phyloP scores from a whole-genome alignment of 768 basidiomycete genomes.

The Lentinula lateritia region DNA sequence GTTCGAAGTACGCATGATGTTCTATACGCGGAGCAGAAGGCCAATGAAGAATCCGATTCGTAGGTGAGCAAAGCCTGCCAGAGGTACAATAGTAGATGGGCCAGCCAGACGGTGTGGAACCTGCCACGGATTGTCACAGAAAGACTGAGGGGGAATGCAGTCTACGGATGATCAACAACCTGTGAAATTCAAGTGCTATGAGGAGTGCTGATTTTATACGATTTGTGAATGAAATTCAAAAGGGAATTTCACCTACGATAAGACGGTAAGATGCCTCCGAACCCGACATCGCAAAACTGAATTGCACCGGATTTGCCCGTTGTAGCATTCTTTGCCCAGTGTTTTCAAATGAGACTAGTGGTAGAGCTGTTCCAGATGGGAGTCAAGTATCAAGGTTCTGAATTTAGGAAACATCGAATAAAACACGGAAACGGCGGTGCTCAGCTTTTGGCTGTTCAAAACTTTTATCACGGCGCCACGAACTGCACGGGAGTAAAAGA shows the following conservation, averaged over 20 bases:
- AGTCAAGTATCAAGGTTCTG: not conserved
- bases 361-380: not conserved
- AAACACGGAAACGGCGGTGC: not conserved
- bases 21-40: not conserved
- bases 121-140: not conserved
- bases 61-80: not conserved
- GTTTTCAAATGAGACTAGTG: not conserved
- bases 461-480: not conserved
- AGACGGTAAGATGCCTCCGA: not conserved
- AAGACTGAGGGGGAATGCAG: not conserved
- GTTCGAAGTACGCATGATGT: not conserved
- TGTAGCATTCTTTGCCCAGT: not conserved
- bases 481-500: not conserved
- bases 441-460: not conserved
- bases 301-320: not conserved
- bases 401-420: not conserved
- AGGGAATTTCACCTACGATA: not conserved
- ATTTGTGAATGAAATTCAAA: not conserved
- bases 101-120: conserved; percentile 1
- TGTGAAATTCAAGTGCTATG: not conserved
- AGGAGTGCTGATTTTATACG: not conserved
- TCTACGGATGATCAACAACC: conserved; percentile 3
- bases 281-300: not conserved
- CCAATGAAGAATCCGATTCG: not conserved
- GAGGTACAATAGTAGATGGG: not conserved